Evolutionary conservation across 2,329 filamentous ascomycete genomes (phyloP), one percentile per base, ranked within the genome.

Genomic region (Cordyceps javanica): DNA sequence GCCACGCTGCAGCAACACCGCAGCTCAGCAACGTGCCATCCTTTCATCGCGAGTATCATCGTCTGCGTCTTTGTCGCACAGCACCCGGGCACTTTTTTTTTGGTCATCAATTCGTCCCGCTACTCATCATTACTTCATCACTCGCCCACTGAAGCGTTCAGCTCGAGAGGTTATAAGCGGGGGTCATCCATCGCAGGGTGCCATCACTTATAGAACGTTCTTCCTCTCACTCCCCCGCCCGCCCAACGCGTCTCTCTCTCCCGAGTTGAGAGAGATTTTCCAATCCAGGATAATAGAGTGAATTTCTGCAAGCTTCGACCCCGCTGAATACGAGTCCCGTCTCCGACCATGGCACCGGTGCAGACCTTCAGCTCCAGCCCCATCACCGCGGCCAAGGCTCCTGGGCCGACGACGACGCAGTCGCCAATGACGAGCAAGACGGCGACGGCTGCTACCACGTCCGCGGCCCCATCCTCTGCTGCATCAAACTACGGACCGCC

Each of bases 291-390:
- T n/a, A n/a, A n/a, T n/a, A n/a, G n/a, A n/a, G n/a, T n/a, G n/a
- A n/a, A n/a, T n/a, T n/a, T n/a, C n/a, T n/a, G n/a, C n/a, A n/a
- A n/a, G n/a, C n/a, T n/a, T n/a, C n/a, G n/a, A n/a, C n/a, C n/a
- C n/a, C n/a, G n/a, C 41, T 11, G 16, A 14, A 44, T 26, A 25
- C 41, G 39, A 26, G 11, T 14, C 32, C 9, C 10, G 13, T 14
- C 2, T 38, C 14, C 11, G 65, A 72, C 48, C n/a, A 86, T 86
- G 83, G 76, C 82, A 50, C 77, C 82, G n/a, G 79, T 87, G 60
- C 80, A 78, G 49, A 77, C 86, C 42, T 83, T 84, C 69, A 79
- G 76, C 36, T 69, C 79, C 56, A 83, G 81, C 67, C 83, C 83
- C 46, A 83, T 86, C 68, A 80, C 74, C 64, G 77, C 80, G 38